Evolutionary conservation across 2,329 filamentous ascomycete genomes (phyloP).

Genomic region (Ophiostoma ulmi): DNA sequence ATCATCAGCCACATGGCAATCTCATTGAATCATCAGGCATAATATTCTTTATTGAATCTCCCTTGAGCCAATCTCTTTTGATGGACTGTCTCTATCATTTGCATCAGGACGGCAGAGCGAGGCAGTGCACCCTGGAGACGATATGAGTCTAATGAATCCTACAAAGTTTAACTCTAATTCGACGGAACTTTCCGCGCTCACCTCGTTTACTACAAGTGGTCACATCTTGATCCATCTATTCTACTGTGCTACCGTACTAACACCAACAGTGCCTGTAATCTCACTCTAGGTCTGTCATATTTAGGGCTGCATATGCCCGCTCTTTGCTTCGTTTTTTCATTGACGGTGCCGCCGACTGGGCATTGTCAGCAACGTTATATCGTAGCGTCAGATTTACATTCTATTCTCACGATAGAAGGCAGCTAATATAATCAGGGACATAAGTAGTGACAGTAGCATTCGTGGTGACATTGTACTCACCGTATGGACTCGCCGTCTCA

Average conservation of each 20-base stretch:
- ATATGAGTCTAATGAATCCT: not conserved
- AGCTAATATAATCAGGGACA: not conserved
- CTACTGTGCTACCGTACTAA: not conserved
- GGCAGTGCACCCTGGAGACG: not conserved
- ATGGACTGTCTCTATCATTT: not conserved
- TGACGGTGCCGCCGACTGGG: conserved; percentile 8
- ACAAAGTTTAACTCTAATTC: not conserved
- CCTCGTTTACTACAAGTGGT: not conserved
- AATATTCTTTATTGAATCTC: not conserved
- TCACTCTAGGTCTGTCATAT: conserved; percentile 4
- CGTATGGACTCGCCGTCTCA: not conserved
- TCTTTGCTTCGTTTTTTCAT: not conserved
- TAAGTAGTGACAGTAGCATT: not conserved
- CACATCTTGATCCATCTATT: not conserved
- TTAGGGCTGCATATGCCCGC: conserved; percentile 1
- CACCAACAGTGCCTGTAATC: not conserved
- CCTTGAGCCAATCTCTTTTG: not conserved
- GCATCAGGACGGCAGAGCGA: not conserved
- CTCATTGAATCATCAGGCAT: not conserved
- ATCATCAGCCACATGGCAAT: not conserved
- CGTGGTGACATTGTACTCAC: not conserved
- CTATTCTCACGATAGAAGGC: not conserved
- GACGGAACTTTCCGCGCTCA: not conserved
- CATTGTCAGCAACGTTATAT: not conserved
- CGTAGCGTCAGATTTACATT: not conserved